These are phyloP conservation scores for Fusarium sp. DNA, from an alignment of 2,329 filamentous ascomycete species.

Conservation along the genomic window DNA sequence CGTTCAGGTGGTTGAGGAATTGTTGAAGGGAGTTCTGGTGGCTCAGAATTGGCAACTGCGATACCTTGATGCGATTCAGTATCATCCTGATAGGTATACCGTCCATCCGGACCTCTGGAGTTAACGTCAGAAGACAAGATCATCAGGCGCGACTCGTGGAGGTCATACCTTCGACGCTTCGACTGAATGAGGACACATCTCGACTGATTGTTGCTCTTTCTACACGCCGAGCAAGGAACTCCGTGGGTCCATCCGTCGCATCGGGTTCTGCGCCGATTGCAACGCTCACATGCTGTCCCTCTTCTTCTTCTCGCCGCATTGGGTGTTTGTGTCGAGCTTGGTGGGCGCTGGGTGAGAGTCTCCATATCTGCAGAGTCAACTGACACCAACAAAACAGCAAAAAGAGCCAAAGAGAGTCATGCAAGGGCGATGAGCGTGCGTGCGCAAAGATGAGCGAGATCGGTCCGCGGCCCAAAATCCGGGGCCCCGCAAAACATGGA, in stretches of 20 bases:
- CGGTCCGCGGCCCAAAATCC: not conserved
- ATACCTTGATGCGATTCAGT: not conserved
- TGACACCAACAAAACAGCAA: not conserved
- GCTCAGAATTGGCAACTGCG: not conserved
- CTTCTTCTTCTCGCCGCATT: not conserved
- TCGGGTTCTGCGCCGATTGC: not conserved
- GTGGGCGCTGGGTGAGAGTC: not conserved
- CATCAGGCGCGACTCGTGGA: fast-evolving
- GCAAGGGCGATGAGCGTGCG: not conserved
- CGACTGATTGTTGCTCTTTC: not conserved
- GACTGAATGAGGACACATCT: not conserved
- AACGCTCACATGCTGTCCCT: not conserved
- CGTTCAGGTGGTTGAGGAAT: not conserved
- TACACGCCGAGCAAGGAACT: not conserved
- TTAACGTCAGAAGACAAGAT: not conserved
- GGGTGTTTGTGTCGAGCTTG: not conserved
- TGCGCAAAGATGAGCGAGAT: not conserved
- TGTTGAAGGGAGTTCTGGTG: not conserved
- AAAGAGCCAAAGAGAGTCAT: not conserved
- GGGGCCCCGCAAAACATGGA: not conserved
- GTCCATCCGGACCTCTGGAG: not conserved
- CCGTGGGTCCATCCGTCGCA: not conserved
- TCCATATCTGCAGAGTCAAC: not conserved
- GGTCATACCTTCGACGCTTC: not conserved
- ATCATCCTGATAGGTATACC: not conserved